Evolutionary conservation across 1,139 yeast species (phyloP).

Genomic region (Debaryomyces fabryi): DNA sequence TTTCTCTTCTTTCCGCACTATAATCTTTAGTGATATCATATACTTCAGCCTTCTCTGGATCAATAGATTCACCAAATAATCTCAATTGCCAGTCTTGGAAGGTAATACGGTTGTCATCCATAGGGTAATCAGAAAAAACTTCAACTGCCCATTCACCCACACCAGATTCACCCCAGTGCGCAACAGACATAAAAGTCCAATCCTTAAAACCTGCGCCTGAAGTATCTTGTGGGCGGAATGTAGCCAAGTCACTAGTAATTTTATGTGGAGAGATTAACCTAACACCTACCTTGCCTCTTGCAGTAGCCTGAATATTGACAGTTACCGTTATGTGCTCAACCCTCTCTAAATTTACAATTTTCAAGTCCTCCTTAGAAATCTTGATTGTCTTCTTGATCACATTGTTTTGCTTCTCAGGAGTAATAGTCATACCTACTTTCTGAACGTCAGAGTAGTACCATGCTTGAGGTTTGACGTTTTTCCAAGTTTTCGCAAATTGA

Average conservation of each 20-base stretch:
- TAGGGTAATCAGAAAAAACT: conserved; percentile 41
- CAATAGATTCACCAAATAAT: conserved; percentile 79
- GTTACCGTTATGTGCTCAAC: conserved; percentile 87
- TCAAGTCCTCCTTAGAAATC: conserved; percentile 53
- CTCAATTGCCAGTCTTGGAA: conserved; percentile 75
- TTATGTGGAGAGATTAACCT: conserved; percentile 77
- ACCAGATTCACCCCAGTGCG: conserved; percentile 94
- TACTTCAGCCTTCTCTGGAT: conserved; percentile 59
- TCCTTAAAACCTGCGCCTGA: conserved; percentile 62
- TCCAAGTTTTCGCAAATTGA: conserved; percentile 75
- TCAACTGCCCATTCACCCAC: conserved; percentile 80
- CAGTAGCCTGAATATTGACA: conserved; percentile 64
- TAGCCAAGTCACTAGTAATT: conserved; percentile 71
- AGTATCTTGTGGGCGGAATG: conserved; percentile 63
- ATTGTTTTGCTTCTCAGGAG: conserved; percentile 23
- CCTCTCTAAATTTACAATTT: conserved; percentile 61
- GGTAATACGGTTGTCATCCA: conserved; percentile 38
- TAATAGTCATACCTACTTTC: conserved; percentile 31
- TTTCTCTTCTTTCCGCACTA: conserved; percentile 41
- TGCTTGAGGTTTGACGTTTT: conserved; percentile 85
- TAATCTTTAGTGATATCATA: conserved; percentile 45
- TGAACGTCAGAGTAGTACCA: conserved; percentile 64
- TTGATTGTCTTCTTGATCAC: conserved; percentile 45
- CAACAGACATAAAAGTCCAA: conserved; percentile 98
- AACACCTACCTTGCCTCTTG: conserved; percentile 73